Percentiles rank a stretch among this genome's conserved stretches.
Evolutionary conservation across 148 eudicot species (phyloP).

Genomic region (Nepenthes gracilis): DNA sequence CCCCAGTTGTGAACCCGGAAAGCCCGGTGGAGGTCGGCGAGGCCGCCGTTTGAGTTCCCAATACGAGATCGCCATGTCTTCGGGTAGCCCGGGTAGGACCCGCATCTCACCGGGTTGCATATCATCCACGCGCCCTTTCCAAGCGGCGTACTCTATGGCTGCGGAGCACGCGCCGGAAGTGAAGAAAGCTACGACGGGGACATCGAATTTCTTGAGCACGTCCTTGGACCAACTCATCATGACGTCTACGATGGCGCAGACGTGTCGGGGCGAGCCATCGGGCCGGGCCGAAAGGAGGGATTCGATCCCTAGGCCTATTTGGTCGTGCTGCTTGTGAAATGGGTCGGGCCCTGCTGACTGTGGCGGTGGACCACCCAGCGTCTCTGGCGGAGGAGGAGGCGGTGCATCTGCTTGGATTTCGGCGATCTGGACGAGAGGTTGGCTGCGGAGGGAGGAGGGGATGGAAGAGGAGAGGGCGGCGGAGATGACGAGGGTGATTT

Average conservation of each 20-base stretch:
- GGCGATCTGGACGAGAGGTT: slow-evolving; percentile 23
- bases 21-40: slow-evolving; percentile 1
- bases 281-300: slow-evolving; percentile 13
- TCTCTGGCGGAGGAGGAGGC: slow-evolving; percentile 15
- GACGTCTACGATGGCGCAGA: slow-evolving; percentile 42
- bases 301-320: slow-evolving; percentile 28
- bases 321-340: slow-evolving; percentile 9
- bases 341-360: slow-evolving; percentile 7
- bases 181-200: slow-evolving; percentile 37
- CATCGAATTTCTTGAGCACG: slow-evolving; percentile 16
- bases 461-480: slow-evolving; percentile 38
- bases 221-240: slow-evolving; percentile 66
- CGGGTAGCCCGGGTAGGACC: slow-evolving; percentile 39
- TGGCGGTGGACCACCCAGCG: neutral
- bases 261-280: slow-evolving; percentile 16
- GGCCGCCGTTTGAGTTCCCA: slow-evolving; percentile 17
- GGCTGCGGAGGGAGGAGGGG: slow-evolving; percentile 26
- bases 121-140: slow-evolving; percentile 23
- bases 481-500: slow-evolving; percentile 28
- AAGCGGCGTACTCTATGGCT: slow-evolving; percentile 43
- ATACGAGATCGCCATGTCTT: slow-evolving; percentile 37
- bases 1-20: slow-evolving; percentile 2
- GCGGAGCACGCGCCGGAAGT: slow-evolving; percentile 52
- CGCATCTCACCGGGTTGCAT: slow-evolving; percentile 39
- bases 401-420: slow-evolving; percentile 12